Conservation (phyloP, 768 basidiomycete species). For the Tulasnella sp. region DNA sequence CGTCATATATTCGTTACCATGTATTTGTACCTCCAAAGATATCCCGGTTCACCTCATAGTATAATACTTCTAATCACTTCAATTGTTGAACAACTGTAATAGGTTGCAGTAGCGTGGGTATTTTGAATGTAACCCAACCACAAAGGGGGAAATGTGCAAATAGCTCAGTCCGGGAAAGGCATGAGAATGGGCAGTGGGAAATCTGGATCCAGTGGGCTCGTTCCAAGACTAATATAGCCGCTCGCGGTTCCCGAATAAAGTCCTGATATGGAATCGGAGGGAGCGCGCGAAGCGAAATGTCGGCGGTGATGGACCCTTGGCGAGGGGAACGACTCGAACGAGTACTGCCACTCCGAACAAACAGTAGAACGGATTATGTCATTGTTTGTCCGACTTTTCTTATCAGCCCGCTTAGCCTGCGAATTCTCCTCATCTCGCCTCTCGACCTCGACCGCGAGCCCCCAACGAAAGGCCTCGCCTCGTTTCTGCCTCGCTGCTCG, state of each 20-base stretch:
- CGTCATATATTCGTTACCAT: not conserved
- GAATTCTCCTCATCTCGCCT: not conserved
- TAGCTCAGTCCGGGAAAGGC: not conserved
- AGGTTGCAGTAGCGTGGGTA: not conserved
- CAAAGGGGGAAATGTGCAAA: not conserved
- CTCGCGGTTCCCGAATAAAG: not conserved
- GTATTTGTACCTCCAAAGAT: not conserved
- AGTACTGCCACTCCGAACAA: no score
- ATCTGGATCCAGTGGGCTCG: not conserved
- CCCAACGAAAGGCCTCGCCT: constrained; percentile 7
- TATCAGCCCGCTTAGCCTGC: constrained; percentile 2
- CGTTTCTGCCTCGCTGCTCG: constrained; percentile 7
- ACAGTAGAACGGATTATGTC: not conserved
- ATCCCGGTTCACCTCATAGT: not conserved
- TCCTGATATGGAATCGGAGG: not conserved
- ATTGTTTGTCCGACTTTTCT: not conserved
- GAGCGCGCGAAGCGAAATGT: not conserved
- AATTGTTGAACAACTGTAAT: not conserved
- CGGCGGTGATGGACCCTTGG: not conserved
- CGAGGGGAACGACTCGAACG: not conserved
- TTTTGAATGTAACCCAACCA: not conserved
- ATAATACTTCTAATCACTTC: not conserved
- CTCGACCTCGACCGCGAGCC: constrained; percentile 1
- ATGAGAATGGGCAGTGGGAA: not conserved
- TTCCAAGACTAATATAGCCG: not conserved